These are phyloP conservation scores for Boletus edulis DNA, from an alignment of 768 basidiomycete species.

Conservation along the genomic window DNA sequence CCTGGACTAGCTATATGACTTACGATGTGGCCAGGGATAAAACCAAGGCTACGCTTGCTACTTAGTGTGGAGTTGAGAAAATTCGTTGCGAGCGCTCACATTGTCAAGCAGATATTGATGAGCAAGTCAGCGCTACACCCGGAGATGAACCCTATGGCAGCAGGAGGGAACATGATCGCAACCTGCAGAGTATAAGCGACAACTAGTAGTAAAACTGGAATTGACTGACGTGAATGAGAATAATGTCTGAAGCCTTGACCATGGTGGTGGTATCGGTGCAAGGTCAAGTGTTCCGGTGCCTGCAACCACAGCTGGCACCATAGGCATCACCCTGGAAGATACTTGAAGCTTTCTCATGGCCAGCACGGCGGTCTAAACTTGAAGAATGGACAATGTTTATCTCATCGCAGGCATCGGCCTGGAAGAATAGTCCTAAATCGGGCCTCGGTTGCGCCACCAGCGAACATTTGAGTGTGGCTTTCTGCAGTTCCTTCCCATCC, in stretches of 20 bases:
- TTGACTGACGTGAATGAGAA: slow-evolving; percentile 68
- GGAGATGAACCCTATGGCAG: slow-evolving; percentile 70
- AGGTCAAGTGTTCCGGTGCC: neutral
- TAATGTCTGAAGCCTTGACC: slow-evolving; percentile 66
- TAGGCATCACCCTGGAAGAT: no score
- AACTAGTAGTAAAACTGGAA: neutral
- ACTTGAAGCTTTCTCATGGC: no score
- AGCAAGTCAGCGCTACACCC: slow-evolving; percentile 87
- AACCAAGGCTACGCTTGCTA: slow-evolving; percentile 55
- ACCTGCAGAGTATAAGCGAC: slow-evolving; percentile 42
- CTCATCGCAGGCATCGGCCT: no score
- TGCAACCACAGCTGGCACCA: slow-evolving; percentile 13
- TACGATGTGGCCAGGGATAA: slow-evolving; percentile 63
- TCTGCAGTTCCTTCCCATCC: no score
- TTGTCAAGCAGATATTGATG: slow-evolving; percentile 77
- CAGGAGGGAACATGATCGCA: slow-evolving; percentile 79
- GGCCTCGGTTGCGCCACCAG: no score
- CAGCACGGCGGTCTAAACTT: no score
- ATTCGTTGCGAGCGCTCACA: slow-evolving; percentile 43
- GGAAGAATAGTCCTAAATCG: no score
- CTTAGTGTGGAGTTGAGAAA: slow-evolving; percentile 1
- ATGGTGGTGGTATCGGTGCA: slow-evolving; percentile 21
- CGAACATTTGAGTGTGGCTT: no score
- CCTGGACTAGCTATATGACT: slow-evolving; percentile 12
- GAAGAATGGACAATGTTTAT: no score